phyloP scores from a whole-genome alignment of 1,139 yeast species.

The Protomyces inouyei region DNA sequence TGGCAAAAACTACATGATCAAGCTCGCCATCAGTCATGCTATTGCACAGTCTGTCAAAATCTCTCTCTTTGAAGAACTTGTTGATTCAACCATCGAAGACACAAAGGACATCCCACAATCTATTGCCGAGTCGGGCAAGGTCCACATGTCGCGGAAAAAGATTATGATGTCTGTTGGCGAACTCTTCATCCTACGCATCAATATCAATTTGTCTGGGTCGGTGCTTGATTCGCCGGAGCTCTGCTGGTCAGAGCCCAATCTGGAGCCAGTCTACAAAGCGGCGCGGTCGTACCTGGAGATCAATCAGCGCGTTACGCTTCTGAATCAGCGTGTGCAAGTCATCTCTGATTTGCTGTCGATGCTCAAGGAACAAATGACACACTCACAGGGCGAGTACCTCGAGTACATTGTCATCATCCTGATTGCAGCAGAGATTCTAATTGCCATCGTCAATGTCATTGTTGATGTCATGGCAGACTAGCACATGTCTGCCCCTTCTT shows the following conservation, averaged over 20 bases:
- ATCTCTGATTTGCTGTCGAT: conserved; percentile 87
- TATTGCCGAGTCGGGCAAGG: conserved; percentile 89
- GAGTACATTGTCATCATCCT: conserved; percentile 90
- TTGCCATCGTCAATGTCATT: conserved; percentile 67
- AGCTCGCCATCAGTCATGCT: conserved; percentile 90
- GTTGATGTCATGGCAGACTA: conserved; percentile 31
- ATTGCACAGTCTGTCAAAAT: conserved; percentile 95
- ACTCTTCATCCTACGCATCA: conserved; percentile 80
- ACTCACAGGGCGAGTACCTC: conserved; percentile 62
- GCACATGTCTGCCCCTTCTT: too few species aligned
- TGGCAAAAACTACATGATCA: conserved; percentile 81
- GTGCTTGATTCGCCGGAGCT: conserved; percentile 93
- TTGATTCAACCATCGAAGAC: conserved; percentile 91
- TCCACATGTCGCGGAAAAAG: conserved; percentile 86
- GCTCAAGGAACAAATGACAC: conserved; percentile 75
- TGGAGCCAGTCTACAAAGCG: conserved; percentile 95
- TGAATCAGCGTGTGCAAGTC: conserved; percentile 87
- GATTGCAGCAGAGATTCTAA: conserved; percentile 86
- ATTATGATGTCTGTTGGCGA: conserved; percentile 97
- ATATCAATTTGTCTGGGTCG: conserved; percentile 81
- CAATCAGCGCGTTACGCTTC: conserved; percentile 78
- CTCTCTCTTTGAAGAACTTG: conserved; percentile 88
- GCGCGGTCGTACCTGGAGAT: conserved; percentile 91
- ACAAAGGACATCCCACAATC: conserved; percentile 96
- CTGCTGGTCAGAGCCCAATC: conserved; percentile 98